These are phyloP conservation scores for Mortierella sp. DNA, from an alignment of 371 early-diverging fungal genomes.

Conservation along the genomic window DNA sequence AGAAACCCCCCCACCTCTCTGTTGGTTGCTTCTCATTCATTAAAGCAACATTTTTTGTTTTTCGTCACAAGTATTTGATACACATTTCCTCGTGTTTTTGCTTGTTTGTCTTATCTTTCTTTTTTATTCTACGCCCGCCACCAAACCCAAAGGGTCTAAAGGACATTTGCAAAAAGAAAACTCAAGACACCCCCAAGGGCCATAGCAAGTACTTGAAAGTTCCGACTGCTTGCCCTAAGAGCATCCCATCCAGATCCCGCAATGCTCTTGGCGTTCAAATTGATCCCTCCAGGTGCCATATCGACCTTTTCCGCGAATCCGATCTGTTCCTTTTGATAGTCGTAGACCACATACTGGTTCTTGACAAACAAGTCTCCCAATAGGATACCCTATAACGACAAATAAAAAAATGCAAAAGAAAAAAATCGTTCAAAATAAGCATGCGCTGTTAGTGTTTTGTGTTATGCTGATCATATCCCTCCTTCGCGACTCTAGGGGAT, in stretches of 20 bases:
- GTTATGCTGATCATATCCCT: no score
- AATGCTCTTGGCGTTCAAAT: conserved; percentile 31
- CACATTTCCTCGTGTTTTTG: not conserved
- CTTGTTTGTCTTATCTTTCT: not conserved
- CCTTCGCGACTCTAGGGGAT: no score
- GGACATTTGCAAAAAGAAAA: not conserved
- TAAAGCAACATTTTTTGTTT: no score
- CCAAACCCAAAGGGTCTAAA: not conserved
- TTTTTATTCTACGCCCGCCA: not conserved
- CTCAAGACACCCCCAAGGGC: not conserved
- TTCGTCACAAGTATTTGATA: no score
- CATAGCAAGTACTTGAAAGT: not conserved
- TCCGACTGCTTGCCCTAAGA: not conserved
- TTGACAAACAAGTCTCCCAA: conserved; percentile 57
- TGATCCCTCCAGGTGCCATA: conserved; percentile 32
- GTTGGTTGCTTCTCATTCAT: no score
- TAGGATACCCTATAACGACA: conserved; percentile 33
- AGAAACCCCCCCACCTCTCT: no score
- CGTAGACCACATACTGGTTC: conserved; percentile 53
- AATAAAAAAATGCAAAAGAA: not conserved
- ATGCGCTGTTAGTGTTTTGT: no score
- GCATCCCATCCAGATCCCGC: conserved; percentile 20
- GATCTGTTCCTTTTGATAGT: conserved; percentile 34
- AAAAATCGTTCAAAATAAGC: not conserved
- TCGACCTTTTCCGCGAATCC: conserved; percentile 50